Conservation (phyloP, 352 stramenopile species). For the Phytophthora niederhauseri region DNA sequence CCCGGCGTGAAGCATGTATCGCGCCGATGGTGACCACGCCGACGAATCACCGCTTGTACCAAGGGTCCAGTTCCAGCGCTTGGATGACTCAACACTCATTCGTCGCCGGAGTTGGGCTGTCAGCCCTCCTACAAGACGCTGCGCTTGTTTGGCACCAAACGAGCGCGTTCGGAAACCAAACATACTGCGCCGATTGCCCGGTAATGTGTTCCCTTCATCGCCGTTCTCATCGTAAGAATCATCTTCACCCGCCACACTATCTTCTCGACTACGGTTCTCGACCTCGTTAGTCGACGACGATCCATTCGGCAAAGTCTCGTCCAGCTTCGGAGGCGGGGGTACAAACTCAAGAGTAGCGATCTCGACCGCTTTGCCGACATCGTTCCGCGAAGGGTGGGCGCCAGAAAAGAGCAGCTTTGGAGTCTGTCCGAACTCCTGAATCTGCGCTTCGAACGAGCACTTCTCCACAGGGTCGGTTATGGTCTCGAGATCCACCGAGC, state of each 20-base stretch:
- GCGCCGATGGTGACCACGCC: conserved; percentile 68
- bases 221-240: conserved; percentile 34
- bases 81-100: conserved; percentile 70
- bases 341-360: conserved; percentile 56
- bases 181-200: conserved; percentile 54
- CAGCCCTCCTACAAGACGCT: conserved; percentile 74
- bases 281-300: conserved; percentile 23
- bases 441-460: conserved; percentile 94
- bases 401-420: conserved; percentile 79
- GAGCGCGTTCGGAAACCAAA: conserved; percentile 74
- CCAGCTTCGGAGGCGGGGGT: conserved; percentile 38
- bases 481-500: conserved; percentile 84
- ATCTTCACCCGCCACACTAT: conserved; percentile 19
- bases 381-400: conserved; percentile 69
- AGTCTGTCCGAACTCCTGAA: conserved; percentile 94
- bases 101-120: conserved; percentile 78
- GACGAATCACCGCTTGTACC: conserved; percentile 49
- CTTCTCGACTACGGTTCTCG: conserved; percentile 27
- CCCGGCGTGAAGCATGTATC: conserved; percentile 73
- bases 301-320: conserved; percentile 32
- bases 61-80: conserved; percentile 80
- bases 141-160: conserved; percentile 69
- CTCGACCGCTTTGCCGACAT: conserved; percentile 58
- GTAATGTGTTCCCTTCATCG: conserved; percentile 30
- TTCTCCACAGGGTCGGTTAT: conserved; percentile 92